Conservation (phyloP, 2,329 filamentous ascomycete species). For the Neonectria sp. region DNA sequence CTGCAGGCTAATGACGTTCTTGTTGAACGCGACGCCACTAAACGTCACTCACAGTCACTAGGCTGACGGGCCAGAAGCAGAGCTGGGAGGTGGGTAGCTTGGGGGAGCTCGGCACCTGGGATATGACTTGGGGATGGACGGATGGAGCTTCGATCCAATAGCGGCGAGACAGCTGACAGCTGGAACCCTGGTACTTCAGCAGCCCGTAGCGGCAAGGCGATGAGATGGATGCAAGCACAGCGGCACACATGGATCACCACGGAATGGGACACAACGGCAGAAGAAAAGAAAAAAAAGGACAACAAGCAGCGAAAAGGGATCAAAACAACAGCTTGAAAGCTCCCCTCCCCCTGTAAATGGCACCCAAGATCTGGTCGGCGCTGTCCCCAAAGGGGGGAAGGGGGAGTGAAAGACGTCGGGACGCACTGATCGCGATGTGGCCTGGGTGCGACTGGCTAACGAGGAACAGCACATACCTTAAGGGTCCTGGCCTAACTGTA, state of each 20-base stretch:
- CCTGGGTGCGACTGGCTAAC: constrained; percentile 17
- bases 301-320: not conserved
- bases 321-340: not conserved
- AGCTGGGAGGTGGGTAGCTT: not conserved
- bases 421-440: constrained; percentile 26
- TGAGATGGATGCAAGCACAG: too few relatives aligned
- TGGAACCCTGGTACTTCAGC: not conserved
- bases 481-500: constrained; percentile 3
- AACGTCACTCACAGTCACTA: constrained; percentile 1
- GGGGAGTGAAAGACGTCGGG: constrained; percentile 1
- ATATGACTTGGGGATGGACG: not conserved
- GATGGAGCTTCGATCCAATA: too few relatives aligned
- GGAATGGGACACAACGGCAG: not conserved
- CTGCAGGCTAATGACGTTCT: not conserved
- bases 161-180: not conserved
- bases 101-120: constrained; percentile 1
- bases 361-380: constrained; percentile 3
- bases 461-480: constrained; percentile 7
- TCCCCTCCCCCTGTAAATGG: not conserved
- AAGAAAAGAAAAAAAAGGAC: not conserved
- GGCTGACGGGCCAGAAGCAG: not conserved
- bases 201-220: not conserved
- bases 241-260: not conserved
- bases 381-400: too few relatives aligned
- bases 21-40: not conserved